These are phyloP conservation scores for Sophora flavescens DNA, from an alignment of 306 rosid species.

Conservation along the genomic window DNA sequence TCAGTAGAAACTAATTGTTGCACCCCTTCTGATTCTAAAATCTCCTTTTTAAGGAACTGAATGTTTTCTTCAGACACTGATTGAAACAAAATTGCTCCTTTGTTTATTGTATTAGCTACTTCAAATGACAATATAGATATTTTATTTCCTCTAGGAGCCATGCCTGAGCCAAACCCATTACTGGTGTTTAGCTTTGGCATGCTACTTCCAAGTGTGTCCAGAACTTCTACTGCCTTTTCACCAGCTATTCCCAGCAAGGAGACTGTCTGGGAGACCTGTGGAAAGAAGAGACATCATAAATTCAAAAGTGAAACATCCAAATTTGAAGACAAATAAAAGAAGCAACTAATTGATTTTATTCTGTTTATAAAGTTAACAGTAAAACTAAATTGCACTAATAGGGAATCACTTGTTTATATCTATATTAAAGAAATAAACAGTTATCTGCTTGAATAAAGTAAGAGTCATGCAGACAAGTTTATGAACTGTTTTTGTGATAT, in stretches of 20 bases:
- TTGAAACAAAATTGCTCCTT: slow-evolving; percentile 69
- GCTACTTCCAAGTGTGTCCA: slow-evolving; percentile 77
- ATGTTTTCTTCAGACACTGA: slow-evolving; percentile 85
- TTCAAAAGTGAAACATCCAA: slow-evolving; percentile 21
- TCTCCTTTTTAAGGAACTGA: slow-evolving; percentile 69
- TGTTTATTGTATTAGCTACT: slow-evolving; percentile 88
- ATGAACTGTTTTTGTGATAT: background rate
- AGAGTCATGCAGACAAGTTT: background rate
- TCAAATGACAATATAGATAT: slow-evolving; percentile 91
- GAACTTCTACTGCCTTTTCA: slow-evolving; percentile 74
- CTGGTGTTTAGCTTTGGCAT: slow-evolving; percentile 61
- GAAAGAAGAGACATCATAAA: slow-evolving; percentile 29
- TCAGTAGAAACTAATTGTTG: slow-evolving; percentile 72
- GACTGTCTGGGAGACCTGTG: slow-evolving; percentile 55
- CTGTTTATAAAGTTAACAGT: background rate
- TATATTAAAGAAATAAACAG: background rate
- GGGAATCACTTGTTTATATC: background rate
- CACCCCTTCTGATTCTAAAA: slow-evolving; percentile 72
- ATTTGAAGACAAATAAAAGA: background rate
- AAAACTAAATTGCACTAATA: background rate
- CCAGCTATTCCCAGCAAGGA: slow-evolving; percentile 72
- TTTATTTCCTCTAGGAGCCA: slow-evolving; percentile 59
- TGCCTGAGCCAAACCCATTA: slow-evolving; percentile 54
- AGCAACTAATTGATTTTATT: background rate
- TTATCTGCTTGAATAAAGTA: slow-evolving; percentile 4